These are phyloP conservation scores for Sordariomycetes sp. DNA, from an alignment of 2,329 filamentous ascomycete species.

Conservation along the genomic window DNA sequence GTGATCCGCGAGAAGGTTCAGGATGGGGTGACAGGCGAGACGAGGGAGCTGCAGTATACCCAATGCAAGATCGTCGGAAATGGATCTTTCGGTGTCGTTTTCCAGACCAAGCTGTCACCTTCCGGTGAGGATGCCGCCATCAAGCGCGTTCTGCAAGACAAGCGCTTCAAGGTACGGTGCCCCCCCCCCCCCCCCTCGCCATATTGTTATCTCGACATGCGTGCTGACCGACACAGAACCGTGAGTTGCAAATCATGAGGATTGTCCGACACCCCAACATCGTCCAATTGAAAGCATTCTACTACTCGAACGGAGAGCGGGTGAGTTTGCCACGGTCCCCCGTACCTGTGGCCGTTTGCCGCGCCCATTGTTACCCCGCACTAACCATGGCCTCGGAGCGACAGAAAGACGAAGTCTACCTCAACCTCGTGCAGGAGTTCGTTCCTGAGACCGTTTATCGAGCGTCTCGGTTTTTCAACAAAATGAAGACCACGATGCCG, in stretches of 20 bases:
- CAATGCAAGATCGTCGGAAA: constrained; percentile 99
- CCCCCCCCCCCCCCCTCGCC: not conserved
- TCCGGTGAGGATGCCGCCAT: constrained; percentile 97
- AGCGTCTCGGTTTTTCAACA: constrained; percentile 98
- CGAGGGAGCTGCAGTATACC: constrained; percentile 93
- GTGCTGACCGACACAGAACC: constrained; percentile 53
- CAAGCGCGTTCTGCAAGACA: constrained; percentile 97
- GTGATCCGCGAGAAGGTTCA: constrained; percentile 98
- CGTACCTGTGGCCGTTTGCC: not conserved
- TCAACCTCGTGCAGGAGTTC: constrained; percentile 96
- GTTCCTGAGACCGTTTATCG: constrained; percentile 98
- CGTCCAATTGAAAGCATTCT: constrained; percentile 97
- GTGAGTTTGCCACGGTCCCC: constrained; percentile 38
- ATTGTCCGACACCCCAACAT: constrained; percentile 99
- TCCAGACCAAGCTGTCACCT: constrained; percentile 97
- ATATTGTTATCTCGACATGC: not conserved
- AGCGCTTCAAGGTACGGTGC: constrained; percentile 83
- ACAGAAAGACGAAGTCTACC: constrained; percentile 95
- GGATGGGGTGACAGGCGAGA: constrained; percentile 94
- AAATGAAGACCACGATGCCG: constrained; percentile 99
- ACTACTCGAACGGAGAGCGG: constrained; percentile 97
- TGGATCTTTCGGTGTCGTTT: constrained; percentile 96
- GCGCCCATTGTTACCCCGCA: not conserved
- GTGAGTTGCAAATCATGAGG: constrained; percentile 98
- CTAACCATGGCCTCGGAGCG: constrained; percentile 6